Evolutionary conservation across 192 early-diverging fungal species (phyloP), one percentile per base, ranked within the genome.

Genomic region (Chytriomyces sp.): DNA sequence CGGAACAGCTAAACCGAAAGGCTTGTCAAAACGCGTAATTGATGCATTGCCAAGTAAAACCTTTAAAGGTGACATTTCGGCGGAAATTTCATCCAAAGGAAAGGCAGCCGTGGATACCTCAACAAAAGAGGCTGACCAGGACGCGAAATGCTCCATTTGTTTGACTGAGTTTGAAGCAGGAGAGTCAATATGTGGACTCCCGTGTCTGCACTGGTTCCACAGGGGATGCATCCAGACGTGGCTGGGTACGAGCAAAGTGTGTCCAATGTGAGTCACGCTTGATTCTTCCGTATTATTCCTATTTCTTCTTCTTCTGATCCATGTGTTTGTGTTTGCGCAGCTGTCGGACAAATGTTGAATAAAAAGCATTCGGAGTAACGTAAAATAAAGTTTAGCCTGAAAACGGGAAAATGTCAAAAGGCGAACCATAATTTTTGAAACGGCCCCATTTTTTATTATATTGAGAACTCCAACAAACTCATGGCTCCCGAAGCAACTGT

Each of bases 161-260:
- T 45, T 73, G 28, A 73, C 28, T 8, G 71, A 73, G 44, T 73
- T 62, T 73, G 71, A 73, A 8, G 71, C 44, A 3, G 61, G 61
- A 11, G 71, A 73, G n/a, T 20, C 44, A 28, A n/a, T 73, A 7
- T 46, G 44, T 45, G 71, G 71, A 23, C 4, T 73, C 0, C 59
- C 71, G 7, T 73, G 71, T 63, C 20, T 63, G 18, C 71, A 73
- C 47, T 73, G 71, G 71, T 73, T 73, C 44, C 71, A 73, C 44
- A 28, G 43, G 13, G 57, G 6, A 16, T 73, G 71, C 59, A 73
- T 73, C 24, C 28, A 46, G 28, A 60, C 9, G 53, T 73, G 71
- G 71, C 26, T 73, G 26, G 8, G 7, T 9, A n/a, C 7, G 45
- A 44, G 24, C 23, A 61, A 59, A 61, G 71, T 47, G 7, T 73